These are phyloP conservation scores for Aspergillus proliferans DNA, from an alignment of 2,329 filamentous ascomycete genomes.

Conservation along the genomic window DNA sequence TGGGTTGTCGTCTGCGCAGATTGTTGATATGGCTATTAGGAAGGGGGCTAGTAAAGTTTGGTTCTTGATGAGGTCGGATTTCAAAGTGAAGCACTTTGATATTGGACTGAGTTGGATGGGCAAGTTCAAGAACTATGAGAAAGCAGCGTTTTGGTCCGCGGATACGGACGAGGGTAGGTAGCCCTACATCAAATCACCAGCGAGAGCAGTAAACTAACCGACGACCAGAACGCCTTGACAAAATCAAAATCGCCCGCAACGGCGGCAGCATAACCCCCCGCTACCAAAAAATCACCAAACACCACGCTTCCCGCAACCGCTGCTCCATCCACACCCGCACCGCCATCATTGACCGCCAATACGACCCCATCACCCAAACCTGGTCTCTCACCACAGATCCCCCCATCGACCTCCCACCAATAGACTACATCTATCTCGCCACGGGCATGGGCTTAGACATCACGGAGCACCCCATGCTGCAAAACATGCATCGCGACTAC, in stretches of 20 bases:
- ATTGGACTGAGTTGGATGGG: slow-evolving; percentile 72
- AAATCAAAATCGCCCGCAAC: slow-evolving; percentile 60
- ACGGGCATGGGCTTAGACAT: slow-evolving; percentile 66
- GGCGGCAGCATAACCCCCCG: slow-evolving; percentile 71
- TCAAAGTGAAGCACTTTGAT: slow-evolving; percentile 68
- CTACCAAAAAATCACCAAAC: slow-evolving; percentile 61
- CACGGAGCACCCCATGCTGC: slow-evolving; percentile 53
- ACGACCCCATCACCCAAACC: slow-evolving; percentile 42
- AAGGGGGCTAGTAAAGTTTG: slow-evolving; percentile 62
- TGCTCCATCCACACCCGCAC: slow-evolving; percentile 56
- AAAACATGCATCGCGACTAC: slow-evolving; percentile 52
- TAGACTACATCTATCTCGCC: slow-evolving; percentile 69
- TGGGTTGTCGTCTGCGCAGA: slow-evolving; percentile 68
- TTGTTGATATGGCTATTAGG: slow-evolving; percentile 60
- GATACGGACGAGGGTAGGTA: slow-evolving; percentile 56
- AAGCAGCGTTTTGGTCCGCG: slow-evolving; percentile 70
- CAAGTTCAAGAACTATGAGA: slow-evolving; percentile 72
- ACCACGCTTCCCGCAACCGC: slow-evolving; percentile 48
- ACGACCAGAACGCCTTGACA: slow-evolving; percentile 54
- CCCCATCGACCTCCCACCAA: slow-evolving; percentile 42
- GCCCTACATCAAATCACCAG: not conserved
- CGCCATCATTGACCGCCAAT: slow-evolving; percentile 47
- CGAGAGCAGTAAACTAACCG: not conserved
- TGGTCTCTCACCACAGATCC: slow-evolving; percentile 53
- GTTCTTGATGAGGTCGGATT: slow-evolving; percentile 58